Evolutionary conservation across 2,329 filamentous ascomycete species (phyloP).

Genomic region (Byssoonygena ceratinophila): DNA sequence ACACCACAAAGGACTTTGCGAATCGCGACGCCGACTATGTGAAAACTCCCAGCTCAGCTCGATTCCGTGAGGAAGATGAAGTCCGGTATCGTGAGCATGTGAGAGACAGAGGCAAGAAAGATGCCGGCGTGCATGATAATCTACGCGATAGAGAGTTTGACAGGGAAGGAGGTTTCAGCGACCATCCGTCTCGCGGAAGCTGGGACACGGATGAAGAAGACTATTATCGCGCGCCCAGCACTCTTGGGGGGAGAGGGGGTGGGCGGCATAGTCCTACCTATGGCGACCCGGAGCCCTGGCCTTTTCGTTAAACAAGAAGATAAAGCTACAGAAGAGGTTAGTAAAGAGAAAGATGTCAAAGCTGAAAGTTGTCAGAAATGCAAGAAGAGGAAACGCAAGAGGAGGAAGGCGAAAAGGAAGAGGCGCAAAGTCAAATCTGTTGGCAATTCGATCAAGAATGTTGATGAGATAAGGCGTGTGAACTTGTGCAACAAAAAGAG

Average conservation of each 20-base stretch:
- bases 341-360: background rate
- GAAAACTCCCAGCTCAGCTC: constrained; percentile 45
- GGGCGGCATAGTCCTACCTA: constrained; percentile 1
- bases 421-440: background rate
- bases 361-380: background rate
- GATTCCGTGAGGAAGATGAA: constrained; percentile 40
- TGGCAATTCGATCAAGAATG: background rate
- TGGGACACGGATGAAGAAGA: constrained; percentile 29
- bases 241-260: constrained; percentile 16
- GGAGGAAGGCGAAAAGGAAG: background rate
- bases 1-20: constrained; percentile 1
- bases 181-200: constrained; percentile 21
- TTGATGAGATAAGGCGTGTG: background rate
- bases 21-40: background rate
- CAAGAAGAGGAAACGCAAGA: background rate
- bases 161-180: constrained; percentile 21
- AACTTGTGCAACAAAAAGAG: background rate
- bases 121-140: constrained; percentile 22
- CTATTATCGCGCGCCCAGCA: constrained; percentile 28
- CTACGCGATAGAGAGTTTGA: constrained; percentile 17
- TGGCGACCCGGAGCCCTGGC: background rate
- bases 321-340: background rate
- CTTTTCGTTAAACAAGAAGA: constrained; percentile 5
- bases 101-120: constrained; percentile 19
- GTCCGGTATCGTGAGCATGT: constrained; percentile 1